Percentiles rank a stretch among this genome's conserved stretches.
These are phyloP conservation scores for Melampsora abietis-canadensis DNA, from an alignment of 1,284 basidiomycete species.

Conservation along the genomic window DNA sequence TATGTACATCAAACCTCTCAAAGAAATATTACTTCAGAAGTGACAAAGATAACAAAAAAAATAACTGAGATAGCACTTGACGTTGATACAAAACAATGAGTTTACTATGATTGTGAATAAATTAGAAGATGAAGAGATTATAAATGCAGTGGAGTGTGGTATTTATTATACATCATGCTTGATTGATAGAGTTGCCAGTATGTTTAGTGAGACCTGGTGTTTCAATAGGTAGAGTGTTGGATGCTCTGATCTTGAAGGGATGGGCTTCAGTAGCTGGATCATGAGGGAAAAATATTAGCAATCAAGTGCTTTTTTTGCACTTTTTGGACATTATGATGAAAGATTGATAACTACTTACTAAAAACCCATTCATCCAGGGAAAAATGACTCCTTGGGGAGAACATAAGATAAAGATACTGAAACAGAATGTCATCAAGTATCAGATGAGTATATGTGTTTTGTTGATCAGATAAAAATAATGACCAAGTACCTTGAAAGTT, in stretches of 20 bases:
- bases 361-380: slow-evolving; percentile 42
- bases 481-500: slow-evolving; percentile 21
- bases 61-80: no score
- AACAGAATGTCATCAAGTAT: background rate
- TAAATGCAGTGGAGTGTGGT: no score
- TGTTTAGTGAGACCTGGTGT: background rate
- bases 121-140: no score
- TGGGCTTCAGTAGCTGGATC: slow-evolving; percentile 8
- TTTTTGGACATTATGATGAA: background rate
- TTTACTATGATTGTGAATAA: no score
- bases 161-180: no score
- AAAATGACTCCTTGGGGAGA: slow-evolving; percentile 19
- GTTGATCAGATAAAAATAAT: background rate
- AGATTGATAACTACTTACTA: slow-evolving; percentile 8
- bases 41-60: no score
- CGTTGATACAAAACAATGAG: no score
- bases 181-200: background rate
- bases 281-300: background rate
- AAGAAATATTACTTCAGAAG: no score
- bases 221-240: background rate
- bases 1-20: no score
- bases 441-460: background rate
- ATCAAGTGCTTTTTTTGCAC: background rate
- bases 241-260: slow-evolving; percentile 5
- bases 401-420: slow-evolving; percentile 10